Evolutionary conservation across 345 rosid species (phyloP), one percentile per base, ranked within the genome.

Genomic region (Moringa oleifera): DNA sequence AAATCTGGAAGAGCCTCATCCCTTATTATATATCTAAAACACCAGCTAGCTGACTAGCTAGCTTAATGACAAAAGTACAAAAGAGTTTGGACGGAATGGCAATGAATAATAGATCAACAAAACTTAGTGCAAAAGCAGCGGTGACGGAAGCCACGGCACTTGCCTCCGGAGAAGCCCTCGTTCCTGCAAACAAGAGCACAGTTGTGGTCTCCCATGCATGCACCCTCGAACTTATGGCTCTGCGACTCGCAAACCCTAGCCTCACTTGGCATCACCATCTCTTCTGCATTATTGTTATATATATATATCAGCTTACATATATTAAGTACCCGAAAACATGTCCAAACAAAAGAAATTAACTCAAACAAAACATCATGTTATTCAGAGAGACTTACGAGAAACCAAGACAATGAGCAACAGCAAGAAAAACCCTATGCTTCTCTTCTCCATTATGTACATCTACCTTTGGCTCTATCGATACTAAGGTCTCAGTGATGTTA

Each of bases 81-180:
- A n/a, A n/a, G n/a, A n/a, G n/a, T n/a, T n/a, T n/a, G n/a, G n/a
- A n/a, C n/a, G n/a, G n/a, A n/a, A n/a, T n/a, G n/a, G n/a, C n/a
- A n/a, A n/a, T n/a, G n/a, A n/a, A n/a, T n/a, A n/a, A n/a, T n/a
- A n/a, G n/a, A n/a, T n/a, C n/a, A 82, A 47, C 85, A 82, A 10
- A 53, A 49, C 67, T 60, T 64, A 51, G 85, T 73, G 70, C 84
- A 77, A 70, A 50, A 82, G 68, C 80, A 76, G 36, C 71, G 73
- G 49, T 61, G 77, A 13, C 67, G 73, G 73, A 68, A 47, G 10
- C 73, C 73, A 13, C 55, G 66, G 74, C 80, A 76, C 0, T 49
- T 20, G 53, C 80, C 80, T 2, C 80, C 77, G 23, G 80, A 51
- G 55, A 76, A 76, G 28, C 62, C 68, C 45, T 76, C 74, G 46